Evolutionary conservation across 768 basidiomycete genomes (phyloP), one percentile per base, ranked within the genome.

Genomic region (Amanita thiersii): DNA sequence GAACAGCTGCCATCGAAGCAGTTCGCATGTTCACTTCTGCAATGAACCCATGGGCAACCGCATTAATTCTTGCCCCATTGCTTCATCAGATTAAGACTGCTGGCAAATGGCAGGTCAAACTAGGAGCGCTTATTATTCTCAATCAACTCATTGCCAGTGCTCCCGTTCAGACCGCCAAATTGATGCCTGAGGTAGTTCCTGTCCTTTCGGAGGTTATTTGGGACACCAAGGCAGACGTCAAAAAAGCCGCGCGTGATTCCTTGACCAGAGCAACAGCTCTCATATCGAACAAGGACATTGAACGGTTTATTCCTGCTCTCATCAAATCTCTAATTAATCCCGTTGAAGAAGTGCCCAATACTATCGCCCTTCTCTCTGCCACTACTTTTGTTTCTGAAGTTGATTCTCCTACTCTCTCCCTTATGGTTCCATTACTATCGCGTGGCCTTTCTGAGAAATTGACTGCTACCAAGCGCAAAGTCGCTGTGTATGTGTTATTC

Each of bases 341-440:
- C 55, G 91, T 96, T 50, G 94, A 99, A 73, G 96, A 99, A 80
- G 93, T 97, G 45, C 87, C 93, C 56, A 84, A 80, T 55, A 96
- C 92, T 57, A 88, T 97, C 56, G 75, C 76, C 49, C 86, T 94
- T 69, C 90, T 96, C 66, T 91, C 93, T 65, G 81, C 93, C 45
- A 97, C 93, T 66, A 97, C 93, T 64, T 97, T 96, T 82, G 93
- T 97, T 88, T 89, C 93, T 39, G 93, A 97, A 75, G 93, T 97
- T 66, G 93, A 96, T 56, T 91, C 92, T 37, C 77, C 92, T 43
- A 96, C 93, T 51, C 84, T 97, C 52, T 96, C 93, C 54, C 81
- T 97, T 52, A 96, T 97, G 90, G 93, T 93, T 46, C 93, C 93
- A 57, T 81, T 97, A 14, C 71, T 97, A 41, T 77, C 89, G 46